Evolutionary conservation across 2,329 filamentous ascomycete genomes (phyloP).

Genomic region (Trichoderma sp.): DNA sequence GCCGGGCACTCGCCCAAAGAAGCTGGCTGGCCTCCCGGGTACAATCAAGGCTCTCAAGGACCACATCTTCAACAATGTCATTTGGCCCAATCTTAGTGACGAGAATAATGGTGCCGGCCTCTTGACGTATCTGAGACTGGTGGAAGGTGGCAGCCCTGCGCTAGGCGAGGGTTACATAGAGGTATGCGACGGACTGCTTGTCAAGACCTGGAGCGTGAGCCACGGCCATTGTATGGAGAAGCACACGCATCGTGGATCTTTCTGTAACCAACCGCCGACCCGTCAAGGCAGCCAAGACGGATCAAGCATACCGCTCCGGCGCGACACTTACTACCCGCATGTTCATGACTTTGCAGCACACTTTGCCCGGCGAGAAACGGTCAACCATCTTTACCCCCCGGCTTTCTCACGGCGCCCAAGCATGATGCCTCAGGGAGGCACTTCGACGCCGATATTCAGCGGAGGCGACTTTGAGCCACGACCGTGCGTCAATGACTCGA

Average conservation of each 20-base stretch:
- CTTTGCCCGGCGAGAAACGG: slow-evolving; percentile 33
- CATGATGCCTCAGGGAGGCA: slow-evolving; percentile 37
- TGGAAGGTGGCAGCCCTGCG: slow-evolving; percentile 84
- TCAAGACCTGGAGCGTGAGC: slow-evolving; percentile 83
- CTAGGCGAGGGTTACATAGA: slow-evolving; percentile 87
- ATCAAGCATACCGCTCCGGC: slow-evolving; percentile 36
- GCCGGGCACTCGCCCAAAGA: slow-evolving; percentile 78
- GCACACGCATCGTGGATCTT: slow-evolving; percentile 63
- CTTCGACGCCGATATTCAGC: slow-evolving; percentile 30
- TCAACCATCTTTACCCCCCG: slow-evolving; percentile 29
- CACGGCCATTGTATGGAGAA: slow-evolving; percentile 86
- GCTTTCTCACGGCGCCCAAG: slow-evolving; percentile 31
- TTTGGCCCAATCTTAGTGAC: slow-evolving; percentile 96
- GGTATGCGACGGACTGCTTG: slow-evolving; percentile 83
- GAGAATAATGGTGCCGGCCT: slow-evolving; percentile 93
- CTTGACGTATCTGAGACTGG: slow-evolving; percentile 84
- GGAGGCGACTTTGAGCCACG: slow-evolving; percentile 43
- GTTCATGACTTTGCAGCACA: slow-evolving; percentile 45
- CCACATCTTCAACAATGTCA: slow-evolving; percentile 96
- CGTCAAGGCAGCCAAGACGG: slow-evolving; percentile 54
- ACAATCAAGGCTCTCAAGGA: slow-evolving; percentile 91
- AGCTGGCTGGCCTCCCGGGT: slow-evolving; percentile 79
- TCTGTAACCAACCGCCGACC: slow-evolving; percentile 50
- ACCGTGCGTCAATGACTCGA: slow-evolving; percentile 79
- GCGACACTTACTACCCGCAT: slow-evolving; percentile 34